Evolutionary conservation across 208 protist species (phyloP), one percentile per base, ranked within the genome.

Genomic region (Leptomonas pyrrhocoris): DNA sequence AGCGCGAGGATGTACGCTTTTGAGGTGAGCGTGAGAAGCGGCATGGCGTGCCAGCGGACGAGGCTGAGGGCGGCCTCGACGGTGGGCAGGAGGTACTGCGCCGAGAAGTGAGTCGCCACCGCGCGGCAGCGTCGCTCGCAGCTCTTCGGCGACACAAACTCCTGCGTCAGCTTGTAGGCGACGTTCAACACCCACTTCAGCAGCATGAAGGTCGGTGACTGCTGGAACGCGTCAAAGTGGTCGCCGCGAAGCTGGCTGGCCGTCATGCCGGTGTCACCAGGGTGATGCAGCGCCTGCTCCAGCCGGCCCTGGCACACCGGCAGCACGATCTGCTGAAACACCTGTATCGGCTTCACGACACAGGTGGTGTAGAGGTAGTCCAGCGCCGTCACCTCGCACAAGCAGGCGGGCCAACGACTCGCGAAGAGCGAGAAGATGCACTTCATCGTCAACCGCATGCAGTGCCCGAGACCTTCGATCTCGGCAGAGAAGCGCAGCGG

Each of bases 1-100:
- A 96, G 81, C 1, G 85, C 69, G 54, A 94, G 62, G 65, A 96
- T 96, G 76, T 92, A 93, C 21, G 88, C 87, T 68, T 94, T 94
- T 21, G 88, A 94, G n/a, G 81, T 94, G 21, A 96, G 63, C 23
- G 71, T 57, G 46, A 81, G 45, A 40, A 80, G 70, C 18, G 80
- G 73, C 23, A 46, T 43, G 18, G 80, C 72, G 70, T 96, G 91
- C 91, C 91, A 96, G 15, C 86, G 82, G 58, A 94, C 85, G 30
- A 96, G 55, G 36, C 77, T 67, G 59, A 94, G 76, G 23, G 88
- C 74, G 3, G 75, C 60, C 58, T 85, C 78, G 13, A 81, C 85
- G 49, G 86, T 69, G 16, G 46, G 50, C 30, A 45, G 46, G 45
- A 92, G 53, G 61, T 87, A 87, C 21, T 68, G 38, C 7, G 73